Conservation (phyloP, 2,329 filamentous ascomycete genomes). For the Cytospora schulzeri region DNA sequence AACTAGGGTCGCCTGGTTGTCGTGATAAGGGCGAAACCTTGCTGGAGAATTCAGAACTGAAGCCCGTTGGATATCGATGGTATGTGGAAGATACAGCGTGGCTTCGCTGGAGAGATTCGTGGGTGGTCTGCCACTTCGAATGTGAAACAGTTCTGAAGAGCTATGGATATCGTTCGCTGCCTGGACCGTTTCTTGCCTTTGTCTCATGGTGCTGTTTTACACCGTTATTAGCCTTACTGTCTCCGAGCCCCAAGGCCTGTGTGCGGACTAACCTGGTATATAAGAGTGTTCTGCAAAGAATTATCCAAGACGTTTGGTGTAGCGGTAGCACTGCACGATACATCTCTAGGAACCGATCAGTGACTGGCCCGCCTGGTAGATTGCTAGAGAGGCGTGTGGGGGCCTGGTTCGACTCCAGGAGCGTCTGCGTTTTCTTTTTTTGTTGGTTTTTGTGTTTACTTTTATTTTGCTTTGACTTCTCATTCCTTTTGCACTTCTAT, state of each 20-base stretch:
- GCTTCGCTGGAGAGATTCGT: neutral
- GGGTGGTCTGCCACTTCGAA: neutral
- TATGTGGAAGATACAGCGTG: neutral
- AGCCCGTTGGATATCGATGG: neutral
- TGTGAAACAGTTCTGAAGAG: neutral
- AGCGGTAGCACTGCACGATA: neutral
- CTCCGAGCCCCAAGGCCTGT: neutral
- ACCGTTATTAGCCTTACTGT: neutral
- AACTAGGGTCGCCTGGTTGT: neutral
- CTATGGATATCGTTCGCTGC: neutral
- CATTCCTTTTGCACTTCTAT: too few species aligned
- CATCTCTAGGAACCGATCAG: too few species aligned
- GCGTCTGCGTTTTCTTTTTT: neutral
- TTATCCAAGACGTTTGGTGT: neutral
- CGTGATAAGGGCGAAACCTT: neutral
- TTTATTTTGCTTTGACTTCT: too few species aligned
- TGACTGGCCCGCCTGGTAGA: neutral
- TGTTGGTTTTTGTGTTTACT: too few species aligned
- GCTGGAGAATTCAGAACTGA: neutral
- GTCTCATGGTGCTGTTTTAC: neutral
- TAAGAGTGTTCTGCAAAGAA: neutral
- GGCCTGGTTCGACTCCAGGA: conserved; percentile 1
- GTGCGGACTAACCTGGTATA: neutral
- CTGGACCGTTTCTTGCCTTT: neutral
- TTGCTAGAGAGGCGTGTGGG: neutral